Evolutionary conservation across 2,329 filamentous ascomycete genomes (phyloP), one percentile per base, ranked within the genome.

Genomic region (Paracoccidioides lutzii): DNA sequence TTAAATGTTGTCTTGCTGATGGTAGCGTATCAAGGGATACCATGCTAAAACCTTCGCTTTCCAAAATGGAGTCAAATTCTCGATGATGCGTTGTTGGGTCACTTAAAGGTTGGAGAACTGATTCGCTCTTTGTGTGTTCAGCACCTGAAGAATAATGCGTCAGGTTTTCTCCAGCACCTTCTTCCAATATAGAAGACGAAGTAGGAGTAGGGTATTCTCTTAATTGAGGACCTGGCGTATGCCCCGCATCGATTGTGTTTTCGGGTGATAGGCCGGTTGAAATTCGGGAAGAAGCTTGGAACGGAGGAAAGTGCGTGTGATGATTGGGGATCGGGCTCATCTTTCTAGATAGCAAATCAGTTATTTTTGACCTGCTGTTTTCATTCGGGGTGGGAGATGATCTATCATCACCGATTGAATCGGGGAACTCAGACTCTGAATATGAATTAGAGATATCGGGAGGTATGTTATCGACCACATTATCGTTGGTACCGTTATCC

Each of bases 31-130:
- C 74, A 46, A 80, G 66, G 10, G 78, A 79, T 49, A 80, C 77
- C 76, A 80, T 79, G 56, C 76, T 80, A 58, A 80, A 80, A 3
- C 75, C 78, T 67, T 80, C 78, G 59, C 78, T 79, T 64, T 80
- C 78, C 59, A 80, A 70, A 22, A 80, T 77, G 1, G 78, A 77
- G 62, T 80, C 77, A 58, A 76, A 78, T 46, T 77, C 76, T 42
- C 66, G 65, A 54, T 75, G 68, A 15, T 73, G 71, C 33, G 73
- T 67, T 4, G 67, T 73, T 33, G 71, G 70, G 54, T 75, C 68
- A 30, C 56, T 57, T 15, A 56, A 53, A 4, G 28, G 46, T 8
- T 50, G 48, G 40, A 43, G 46, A 41, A 32, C 32, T 15, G 41
- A 10, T 32, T 28, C 42, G 30, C 14, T 43, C 54, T 45, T 14